Percentiles rank a stretch among this genome's conserved stretches.
phyloP scores from a whole-genome alignment of 148 eudicot genomes.

The Euryodendron excelsum region DNA sequence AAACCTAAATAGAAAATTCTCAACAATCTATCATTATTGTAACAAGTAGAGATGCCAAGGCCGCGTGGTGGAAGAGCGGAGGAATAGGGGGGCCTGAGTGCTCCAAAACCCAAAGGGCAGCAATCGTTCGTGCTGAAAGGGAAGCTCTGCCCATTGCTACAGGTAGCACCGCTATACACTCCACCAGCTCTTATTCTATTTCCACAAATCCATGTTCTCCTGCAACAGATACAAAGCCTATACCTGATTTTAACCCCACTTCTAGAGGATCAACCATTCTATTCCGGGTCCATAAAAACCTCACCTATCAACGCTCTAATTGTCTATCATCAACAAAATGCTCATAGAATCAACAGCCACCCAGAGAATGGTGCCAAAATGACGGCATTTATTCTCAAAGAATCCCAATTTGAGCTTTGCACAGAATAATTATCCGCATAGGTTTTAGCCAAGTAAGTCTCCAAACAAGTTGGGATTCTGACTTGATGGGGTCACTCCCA shows the following conservation, averaged over 20 bases:
- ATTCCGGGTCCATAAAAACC: neutral
- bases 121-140: neutral
- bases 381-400: slow-evolving; percentile 14
- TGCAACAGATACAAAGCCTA: slow-evolving; percentile 4
- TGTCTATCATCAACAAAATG: neutral
- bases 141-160: slow-evolving; percentile 3
- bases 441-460: slow-evolving; percentile 70
- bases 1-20: slow-evolving; percentile 5
- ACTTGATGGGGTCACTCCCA: slow-evolving; percentile 78
- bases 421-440: neutral
- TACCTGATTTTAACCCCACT: neutral
- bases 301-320: neutral
- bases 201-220: slow-evolving; percentile 11
- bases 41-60: slow-evolving; percentile 1
- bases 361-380: neutral
- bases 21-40: neutral
- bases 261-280: too few relatives aligned
- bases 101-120: neutral
- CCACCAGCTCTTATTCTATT: slow-evolving; percentile 18
- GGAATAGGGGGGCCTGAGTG: neutral
- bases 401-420: neutral
- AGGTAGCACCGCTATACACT: slow-evolving; percentile 11
- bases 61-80: neutral
- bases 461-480: slow-evolving; percentile 86
- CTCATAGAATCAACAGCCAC: neutral